phyloP scores from a whole-genome alignment of 2,329 filamentous ascomycete species.

The Alternaria solani region DNA sequence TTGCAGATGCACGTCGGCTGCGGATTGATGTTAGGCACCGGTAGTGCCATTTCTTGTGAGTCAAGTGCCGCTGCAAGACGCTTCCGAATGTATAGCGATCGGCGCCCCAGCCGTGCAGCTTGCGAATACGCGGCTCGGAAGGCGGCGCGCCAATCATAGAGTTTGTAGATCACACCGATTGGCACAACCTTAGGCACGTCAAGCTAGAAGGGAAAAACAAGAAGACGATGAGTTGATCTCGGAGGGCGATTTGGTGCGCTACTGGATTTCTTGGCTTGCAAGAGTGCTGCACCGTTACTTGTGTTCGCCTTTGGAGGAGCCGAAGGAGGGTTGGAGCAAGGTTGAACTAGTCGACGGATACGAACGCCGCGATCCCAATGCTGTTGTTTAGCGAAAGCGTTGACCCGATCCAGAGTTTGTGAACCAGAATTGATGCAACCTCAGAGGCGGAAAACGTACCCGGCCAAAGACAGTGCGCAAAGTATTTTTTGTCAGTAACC shows the following conservation, averaged over 20 bases:
- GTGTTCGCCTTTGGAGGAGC: background rate
- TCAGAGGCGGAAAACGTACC: background rate
- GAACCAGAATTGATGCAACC: background rate
- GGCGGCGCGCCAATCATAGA: background rate
- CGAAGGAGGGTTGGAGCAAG: background rate
- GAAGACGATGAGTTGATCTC: background rate
- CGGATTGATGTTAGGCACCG: background rate
- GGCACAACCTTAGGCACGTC: background rate
- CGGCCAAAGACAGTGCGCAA: background rate
- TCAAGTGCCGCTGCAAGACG: background rate
- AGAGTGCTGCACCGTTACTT: background rate
- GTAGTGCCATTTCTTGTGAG: background rate
- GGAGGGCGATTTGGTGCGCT: background rate
- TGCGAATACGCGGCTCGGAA: slow-evolving; percentile 1
- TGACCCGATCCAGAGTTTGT: background rate
- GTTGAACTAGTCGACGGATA: background rate
- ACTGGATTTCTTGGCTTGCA: background rate
- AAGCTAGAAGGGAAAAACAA: slow-evolving; percentile 1
- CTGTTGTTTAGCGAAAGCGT: background rate
- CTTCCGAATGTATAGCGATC: background rate
- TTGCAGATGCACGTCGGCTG: background rate
- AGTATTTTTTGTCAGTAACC: background rate
- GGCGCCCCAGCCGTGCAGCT: slow-evolving; percentile 3
- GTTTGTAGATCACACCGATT: background rate
- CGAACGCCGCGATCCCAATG: background rate